Conservation (phyloP, 2,329 filamentous ascomycete genomes). For the Pleomassaria siparia region DNA sequence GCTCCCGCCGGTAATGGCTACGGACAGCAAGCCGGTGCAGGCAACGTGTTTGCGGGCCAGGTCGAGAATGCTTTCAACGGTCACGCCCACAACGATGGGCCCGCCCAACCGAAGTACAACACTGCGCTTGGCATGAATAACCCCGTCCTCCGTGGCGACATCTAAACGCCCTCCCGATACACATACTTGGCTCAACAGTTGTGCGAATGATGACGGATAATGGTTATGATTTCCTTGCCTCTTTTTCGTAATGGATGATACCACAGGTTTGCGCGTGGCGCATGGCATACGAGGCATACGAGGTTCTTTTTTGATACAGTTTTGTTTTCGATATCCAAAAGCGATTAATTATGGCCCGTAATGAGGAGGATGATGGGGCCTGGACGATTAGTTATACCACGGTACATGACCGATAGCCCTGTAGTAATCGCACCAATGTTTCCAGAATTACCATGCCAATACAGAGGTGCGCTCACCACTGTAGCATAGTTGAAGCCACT, state of each 20-base stretch:
- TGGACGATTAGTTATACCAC: not conserved
- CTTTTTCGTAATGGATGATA: conserved; percentile 25
- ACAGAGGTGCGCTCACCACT: no score
- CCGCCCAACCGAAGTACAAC: conserved; percentile 25
- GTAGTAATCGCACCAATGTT: no score
- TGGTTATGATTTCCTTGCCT: conserved; percentile 17
- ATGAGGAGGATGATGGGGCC: not conserved
- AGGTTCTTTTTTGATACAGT: not conserved
- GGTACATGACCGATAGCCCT: not conserved
- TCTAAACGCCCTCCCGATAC: conserved; percentile 15
- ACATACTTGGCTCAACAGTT: conserved; percentile 2
- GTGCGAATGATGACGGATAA: conserved; percentile 12
- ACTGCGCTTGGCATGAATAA: conserved; percentile 47
- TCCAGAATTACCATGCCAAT: no score
- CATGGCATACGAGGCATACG: conserved; percentile 21
- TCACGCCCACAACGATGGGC: conserved; percentile 3
- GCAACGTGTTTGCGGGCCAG: conserved; percentile 46
- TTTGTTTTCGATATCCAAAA: not conserved
- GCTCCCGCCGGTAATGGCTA: conserved; percentile 10
- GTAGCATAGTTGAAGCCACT: no score
- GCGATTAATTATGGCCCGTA: not conserved
- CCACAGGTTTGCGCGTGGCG: conserved; percentile 28
- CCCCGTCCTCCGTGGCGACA: conserved; percentile 46
- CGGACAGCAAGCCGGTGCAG: conserved; percentile 15
- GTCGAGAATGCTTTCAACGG: conserved; percentile 47